Percentiles rank a stretch among this genome's conserved stretches.
These are phyloP conservation scores for Zalaria sp. DNA, from an alignment of 2,329 filamentous ascomycete species.

Conservation along the genomic window DNA sequence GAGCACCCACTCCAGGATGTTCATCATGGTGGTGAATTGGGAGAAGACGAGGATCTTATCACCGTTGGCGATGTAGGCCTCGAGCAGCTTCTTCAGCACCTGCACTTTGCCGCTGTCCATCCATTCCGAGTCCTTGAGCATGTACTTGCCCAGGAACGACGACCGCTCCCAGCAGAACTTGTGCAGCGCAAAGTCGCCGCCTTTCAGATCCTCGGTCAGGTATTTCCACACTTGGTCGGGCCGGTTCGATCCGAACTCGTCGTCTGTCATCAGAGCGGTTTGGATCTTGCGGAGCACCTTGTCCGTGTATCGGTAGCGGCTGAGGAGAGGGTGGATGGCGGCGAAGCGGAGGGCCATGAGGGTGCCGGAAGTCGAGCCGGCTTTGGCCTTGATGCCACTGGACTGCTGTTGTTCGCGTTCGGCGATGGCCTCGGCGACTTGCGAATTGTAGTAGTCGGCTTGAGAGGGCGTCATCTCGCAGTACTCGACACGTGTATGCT, in stretches of 20 bases:
- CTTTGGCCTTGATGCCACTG: constrained; percentile 1
- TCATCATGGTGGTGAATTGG: constrained; percentile 82
- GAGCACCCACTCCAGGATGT: constrained; percentile 76
- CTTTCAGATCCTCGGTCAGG: constrained; percentile 58
- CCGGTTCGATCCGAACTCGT: constrained; percentile 18
- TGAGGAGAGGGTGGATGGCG: constrained; percentile 80
- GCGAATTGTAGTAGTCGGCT: constrained; percentile 55
- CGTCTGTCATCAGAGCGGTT: constrained; percentile 10
- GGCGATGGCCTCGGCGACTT: constrained; percentile 48
- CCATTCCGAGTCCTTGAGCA: constrained; percentile 48
- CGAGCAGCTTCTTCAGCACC: constrained; percentile 61
- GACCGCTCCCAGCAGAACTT: constrained; percentile 41
- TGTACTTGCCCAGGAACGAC: constrained; percentile 37
- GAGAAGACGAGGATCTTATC: constrained; percentile 86
- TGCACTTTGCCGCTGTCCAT: constrained; percentile 75
- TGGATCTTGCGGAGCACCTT: constrained; percentile 59
- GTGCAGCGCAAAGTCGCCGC: constrained; percentile 60
- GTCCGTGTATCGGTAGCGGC: constrained; percentile 68
- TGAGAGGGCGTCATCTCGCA: constrained; percentile 68
- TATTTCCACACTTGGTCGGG: constrained; percentile 37
- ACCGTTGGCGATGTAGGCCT: constrained; percentile 60
- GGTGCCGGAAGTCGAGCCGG: constrained; percentile 7
- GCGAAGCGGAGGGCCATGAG: constrained; percentile 89
- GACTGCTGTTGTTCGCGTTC: constrained; percentile 11
- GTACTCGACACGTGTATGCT: constrained; percentile 63